phyloP scores from a whole-genome alignment of 768 basidiomycete species.

The Tylopilus vinaceipallidus region DNA sequence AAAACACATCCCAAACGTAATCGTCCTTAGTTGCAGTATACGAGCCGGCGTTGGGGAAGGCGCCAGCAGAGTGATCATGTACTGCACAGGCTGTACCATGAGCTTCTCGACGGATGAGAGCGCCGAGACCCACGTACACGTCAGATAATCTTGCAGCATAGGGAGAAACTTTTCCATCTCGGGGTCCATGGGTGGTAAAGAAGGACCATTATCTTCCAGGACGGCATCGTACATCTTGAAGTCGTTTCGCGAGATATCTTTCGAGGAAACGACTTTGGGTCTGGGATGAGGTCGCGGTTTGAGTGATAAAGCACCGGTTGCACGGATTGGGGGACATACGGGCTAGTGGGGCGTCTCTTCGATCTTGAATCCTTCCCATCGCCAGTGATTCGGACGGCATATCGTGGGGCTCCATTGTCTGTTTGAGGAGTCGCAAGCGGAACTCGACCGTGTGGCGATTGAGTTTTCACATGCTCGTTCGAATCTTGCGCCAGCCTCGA shows the following conservation, averaged over 20 bases:
- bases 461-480: slow-evolving; percentile 16
- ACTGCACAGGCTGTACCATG: slow-evolving; percentile 18
- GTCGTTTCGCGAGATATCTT: slow-evolving; percentile 44
- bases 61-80: slow-evolving; percentile 20
- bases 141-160: slow-evolving; percentile 70
- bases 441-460: slow-evolving; percentile 15
- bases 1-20: slow-evolving; percentile 86
- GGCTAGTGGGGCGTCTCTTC: slow-evolving; percentile 37
- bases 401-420: slow-evolving; percentile 45
- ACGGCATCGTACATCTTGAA: slow-evolving; percentile 77
- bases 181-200: slow-evolving; percentile 39
- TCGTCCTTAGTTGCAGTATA: slow-evolving; percentile 39
- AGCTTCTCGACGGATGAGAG: neutral
- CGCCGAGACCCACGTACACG: slow-evolving; percentile 41
- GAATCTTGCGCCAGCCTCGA: slow-evolving; percentile 49
- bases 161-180: slow-evolving; percentile 80
- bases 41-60: neutral
- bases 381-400: slow-evolving; percentile 42
- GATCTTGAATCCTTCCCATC: slow-evolving; percentile 2
- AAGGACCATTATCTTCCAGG: slow-evolving; percentile 35
- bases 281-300: slow-evolving; percentile 31
- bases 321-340: slow-evolving; percentile 33
- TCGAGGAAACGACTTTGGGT: slow-evolving; percentile 53
- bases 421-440: slow-evolving; percentile 21
- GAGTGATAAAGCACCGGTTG: neutral